Conservation (phyloP, 2,329 filamentous ascomycete species). For the Zymoseptoria crescenta region DNA sequence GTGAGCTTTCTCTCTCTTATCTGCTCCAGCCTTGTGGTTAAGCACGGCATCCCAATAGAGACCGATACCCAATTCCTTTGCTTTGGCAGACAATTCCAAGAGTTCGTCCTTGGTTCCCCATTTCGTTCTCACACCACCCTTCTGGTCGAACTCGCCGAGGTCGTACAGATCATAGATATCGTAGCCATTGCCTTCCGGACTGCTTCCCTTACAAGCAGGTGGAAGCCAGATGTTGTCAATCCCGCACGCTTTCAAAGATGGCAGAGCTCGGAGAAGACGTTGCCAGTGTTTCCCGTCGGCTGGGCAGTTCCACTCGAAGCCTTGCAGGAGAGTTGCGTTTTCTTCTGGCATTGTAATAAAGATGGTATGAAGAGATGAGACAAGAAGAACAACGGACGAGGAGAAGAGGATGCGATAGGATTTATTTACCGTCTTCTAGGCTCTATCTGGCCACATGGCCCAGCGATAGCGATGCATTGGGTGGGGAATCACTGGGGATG, state of each 20-base stretch:
- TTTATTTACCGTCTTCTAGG: background rate
- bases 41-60: constrained; percentile 63
- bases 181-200: constrained; percentile 51
- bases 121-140: constrained; percentile 54
- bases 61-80: constrained; percentile 47
- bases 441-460: background rate
- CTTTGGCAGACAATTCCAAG: constrained; percentile 42
- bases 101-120: constrained; percentile 60
- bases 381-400: background rate
- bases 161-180: constrained; percentile 51
- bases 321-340: constrained; percentile 54
- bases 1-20: constrained; percentile 53
- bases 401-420: background rate
- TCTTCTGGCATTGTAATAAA: constrained; percentile 16
- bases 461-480: background rate
- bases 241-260: constrained; percentile 50
- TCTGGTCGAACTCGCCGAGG: constrained; percentile 61
- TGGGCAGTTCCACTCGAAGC: constrained; percentile 64
- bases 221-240: constrained; percentile 60
- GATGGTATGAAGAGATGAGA: too few species aligned
- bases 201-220: constrained; percentile 59
- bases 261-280: constrained; percentile 47
- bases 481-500: too few species aligned
- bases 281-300: constrained; percentile 56
- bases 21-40: constrained; percentile 62